Evolutionary conservation across 2,329 filamentous ascomycete species (phyloP), one percentile per base, ranked within the genome.

Genomic region (Sphaerulina musiva): DNA sequence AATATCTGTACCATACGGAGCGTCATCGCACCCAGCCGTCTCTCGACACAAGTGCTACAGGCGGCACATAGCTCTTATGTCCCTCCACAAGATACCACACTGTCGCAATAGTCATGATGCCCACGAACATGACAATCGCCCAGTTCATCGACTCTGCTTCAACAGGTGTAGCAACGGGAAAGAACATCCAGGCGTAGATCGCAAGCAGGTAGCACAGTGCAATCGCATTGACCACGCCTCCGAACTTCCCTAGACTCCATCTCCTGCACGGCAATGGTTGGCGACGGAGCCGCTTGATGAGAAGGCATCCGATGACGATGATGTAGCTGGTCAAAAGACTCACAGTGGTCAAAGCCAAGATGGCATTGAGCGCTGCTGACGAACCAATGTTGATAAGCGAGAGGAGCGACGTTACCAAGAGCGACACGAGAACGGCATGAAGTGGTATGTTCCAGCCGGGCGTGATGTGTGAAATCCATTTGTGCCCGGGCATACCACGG

Each of bases 61-160:
- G 62, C 4, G 59, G 57, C 9, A 59, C 57, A 52, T 72, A 72
- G 40, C 60, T 55, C 38, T 65, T 62, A 36, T 66, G 61, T 7
- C 63, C 68, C 50, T 64, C 60, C n/a, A 67, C 56, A 48, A 70
- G 61, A 59, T 75, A 76, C 47, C 62, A 62, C 10, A 56, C 59
- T 60, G 26, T 29, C 26, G 26, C 26, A 29, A 29, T 29, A 29
- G 26, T 29, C 26, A 29, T 6, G 26, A 29, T 29, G 6, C 26
- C 6, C 3, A 52, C 60, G 47, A 76, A 76, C 48, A 78, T 73
- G 11, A 76, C 68, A 10, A 70, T 65, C 38, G 72, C 73, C 75
- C 75, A 80, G 61, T 80, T 80, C 69, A 79, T 76, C 0, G 65
- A 70, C 26, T 62, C 60, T 2, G 69, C 58, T 3, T 55, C 59